A percentile compares a stretch with the other conserved stretches of the same genome.
Conservation (phyloP, 129 eudicot species). For the Pittosporum tobira region DNA sequence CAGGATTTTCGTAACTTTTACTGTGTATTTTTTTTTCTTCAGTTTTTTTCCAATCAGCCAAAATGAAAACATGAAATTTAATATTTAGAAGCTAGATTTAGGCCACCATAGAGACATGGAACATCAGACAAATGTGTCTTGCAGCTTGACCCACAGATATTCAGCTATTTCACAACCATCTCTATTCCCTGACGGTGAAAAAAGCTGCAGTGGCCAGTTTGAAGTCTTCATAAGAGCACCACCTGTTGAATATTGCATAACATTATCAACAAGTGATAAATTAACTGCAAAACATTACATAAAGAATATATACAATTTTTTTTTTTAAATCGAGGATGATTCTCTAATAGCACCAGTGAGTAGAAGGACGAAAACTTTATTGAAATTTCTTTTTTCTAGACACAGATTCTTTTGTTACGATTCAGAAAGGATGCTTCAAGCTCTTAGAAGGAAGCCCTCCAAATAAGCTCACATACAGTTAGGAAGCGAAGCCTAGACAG, state of each 20-base stretch:
- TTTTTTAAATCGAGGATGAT: no score
- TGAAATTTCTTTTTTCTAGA: not conserved
- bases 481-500: no score
- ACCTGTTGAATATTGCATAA: slow-evolving; percentile 24
- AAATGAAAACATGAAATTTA: slow-evolving; percentile 5
- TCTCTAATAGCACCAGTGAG: not conserved
- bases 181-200: slow-evolving; percentile 13
- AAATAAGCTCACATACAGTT: no score
- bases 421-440: no score
- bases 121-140: slow-evolving; percentile 6
- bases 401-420: no score
- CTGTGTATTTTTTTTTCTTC: no score
- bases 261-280: slow-evolving; percentile 4
- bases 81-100: not conserved
- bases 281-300: not conserved
- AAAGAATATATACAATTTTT: no score
- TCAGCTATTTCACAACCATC: slow-evolving; percentile 17
- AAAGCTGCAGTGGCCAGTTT: slow-evolving; percentile 5
- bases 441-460: no score
- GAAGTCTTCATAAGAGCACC: slow-evolving; percentile 20
- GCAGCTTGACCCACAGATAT: slow-evolving; percentile 16
- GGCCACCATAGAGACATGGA: slow-evolving; percentile 7
- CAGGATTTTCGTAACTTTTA: no score
- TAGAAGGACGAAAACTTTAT: not conserved
- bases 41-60: no score